Base-by-base conservation (phyloP, 345 rosid genomes). In the Cardiospermum halicacabum region DNA sequence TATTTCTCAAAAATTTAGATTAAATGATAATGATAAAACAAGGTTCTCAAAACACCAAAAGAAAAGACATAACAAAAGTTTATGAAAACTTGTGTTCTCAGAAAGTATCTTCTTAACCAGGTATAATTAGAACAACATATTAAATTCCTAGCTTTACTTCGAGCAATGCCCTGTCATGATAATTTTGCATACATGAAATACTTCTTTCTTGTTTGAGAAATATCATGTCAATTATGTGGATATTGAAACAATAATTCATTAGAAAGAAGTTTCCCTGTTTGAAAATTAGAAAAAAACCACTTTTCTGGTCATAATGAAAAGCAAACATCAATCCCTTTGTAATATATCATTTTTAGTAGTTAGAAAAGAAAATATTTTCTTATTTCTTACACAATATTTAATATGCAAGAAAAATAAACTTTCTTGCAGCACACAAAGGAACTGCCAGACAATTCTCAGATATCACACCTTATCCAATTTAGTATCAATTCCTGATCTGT, bases 391-490 rank as follows among this genome's bases (percentile, higher is more conserved):
- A 18, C 22, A 4, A 8, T 10, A 60, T n/a, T 45, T 45, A 45
- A 45, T n/a, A 45, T 45, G 18, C 50, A 45, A 21, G 22, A 45
- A 45, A 45, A 45, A 45, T 45, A 45, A 45, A 45, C 50, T 15
- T 45, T 45, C 50, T 45, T 45, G 7, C 50, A 45, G 50, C 22
- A 45, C 50, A 11, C 43, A 62, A 18, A 36, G 22, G 16, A 30
- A 56, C 13, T 11, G 26, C 18, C 12, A 55, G 31, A 28, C 31
- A 54, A 16, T 22, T 48, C 13, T 26, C 50, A 54, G 53, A 18
- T 48, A 43, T 27, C 78, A 56, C 61, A 89, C 99, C 99, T 91
- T 63, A 94, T 89, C 99, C 96, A 94, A 53, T 65, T 71, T 67
- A 85, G 61, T 53, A 94, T 76, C 72, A 91, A 77, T 71, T 81